A percentile compares a stretch with the other conserved stretches of the same genome.
phyloP scores from a whole-genome alignment of 2,329 filamentous ascomycete genomes.

The Nigrospora oryzae region DNA sequence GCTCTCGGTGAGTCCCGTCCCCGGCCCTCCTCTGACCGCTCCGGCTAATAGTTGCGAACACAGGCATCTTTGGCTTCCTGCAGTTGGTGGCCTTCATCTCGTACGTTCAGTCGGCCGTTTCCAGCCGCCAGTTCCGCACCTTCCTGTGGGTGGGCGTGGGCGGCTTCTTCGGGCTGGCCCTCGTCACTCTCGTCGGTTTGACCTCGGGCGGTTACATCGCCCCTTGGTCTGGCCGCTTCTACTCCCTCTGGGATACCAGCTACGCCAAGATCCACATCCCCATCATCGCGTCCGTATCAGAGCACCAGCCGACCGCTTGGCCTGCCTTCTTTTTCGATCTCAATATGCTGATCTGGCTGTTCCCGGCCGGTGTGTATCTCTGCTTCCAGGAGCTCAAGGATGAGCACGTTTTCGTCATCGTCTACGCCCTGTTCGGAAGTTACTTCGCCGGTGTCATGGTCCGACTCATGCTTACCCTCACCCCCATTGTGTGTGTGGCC shows the following conservation, averaged over 20 bases:
- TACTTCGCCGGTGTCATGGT: conserved; percentile 99
- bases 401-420: conserved; percentile 96
- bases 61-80: conserved; percentile 89
- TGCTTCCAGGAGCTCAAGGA: conserved; percentile 92
- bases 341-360: conserved; percentile 97
- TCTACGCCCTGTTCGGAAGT: conserved; percentile 92
- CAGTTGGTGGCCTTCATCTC: conserved; percentile 91
- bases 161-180: conserved; percentile 53
- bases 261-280: conserved; percentile 99
- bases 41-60: not conserved
- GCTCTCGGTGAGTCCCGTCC: conserved; percentile 62
- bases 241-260: conserved; percentile 96
- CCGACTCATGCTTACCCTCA: conserved; percentile 94
- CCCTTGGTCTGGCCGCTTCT: conserved; percentile 97
- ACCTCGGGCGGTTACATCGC: conserved; percentile 88
- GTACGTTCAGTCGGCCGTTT: conserved; percentile 79
- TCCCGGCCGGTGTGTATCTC: conserved; percentile 96
- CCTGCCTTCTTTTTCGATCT: conserved; percentile 99
- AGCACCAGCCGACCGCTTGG: conserved; percentile 98
- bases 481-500: conserved; percentile 90
- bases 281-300: conserved; percentile 98
- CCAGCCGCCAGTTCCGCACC: conserved; percentile 88
- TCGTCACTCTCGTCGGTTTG: conserved; percentile 72
- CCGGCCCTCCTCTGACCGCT: not conserved
- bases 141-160: conserved; percentile 73